phyloP scores from a whole-genome alignment of 345 rosid genomes.

The Angophora floribunda region DNA sequence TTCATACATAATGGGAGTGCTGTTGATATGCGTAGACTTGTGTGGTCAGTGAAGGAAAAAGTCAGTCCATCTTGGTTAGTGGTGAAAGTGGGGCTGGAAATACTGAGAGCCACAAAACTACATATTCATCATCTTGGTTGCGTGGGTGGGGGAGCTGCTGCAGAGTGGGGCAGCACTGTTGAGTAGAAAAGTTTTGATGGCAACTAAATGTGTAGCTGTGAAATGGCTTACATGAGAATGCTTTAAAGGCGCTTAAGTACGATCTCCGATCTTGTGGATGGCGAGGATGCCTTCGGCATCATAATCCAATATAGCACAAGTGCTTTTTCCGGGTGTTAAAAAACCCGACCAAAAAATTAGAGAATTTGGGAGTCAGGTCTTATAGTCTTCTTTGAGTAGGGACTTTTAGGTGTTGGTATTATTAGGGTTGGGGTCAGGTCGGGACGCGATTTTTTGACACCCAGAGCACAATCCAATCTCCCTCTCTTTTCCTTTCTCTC shows the following conservation, averaged over 20 bases:
- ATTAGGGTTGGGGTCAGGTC: too few species aligned
- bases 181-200: conserved; percentile 96
- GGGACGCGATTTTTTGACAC: too few species aligned
- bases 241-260: background rate
- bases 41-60: conserved; percentile 78
- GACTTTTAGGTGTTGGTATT: too few species aligned
- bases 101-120: conserved; percentile 89
- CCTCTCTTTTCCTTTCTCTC: too few species aligned
- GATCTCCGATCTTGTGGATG: background rate
- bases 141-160: conserved; percentile 93
- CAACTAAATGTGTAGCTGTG: background rate
- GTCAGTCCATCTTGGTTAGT: conserved; percentile 90
- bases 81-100: conserved; percentile 99
- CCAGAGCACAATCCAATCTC: too few species aligned
- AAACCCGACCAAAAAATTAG: too few species aligned
- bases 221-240: background rate
- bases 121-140: conserved; percentile 95
- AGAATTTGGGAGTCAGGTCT: too few species aligned
- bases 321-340: too few species aligned
- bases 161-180: conserved; percentile 64
- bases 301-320: background rate
- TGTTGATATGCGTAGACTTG: conserved; percentile 39
- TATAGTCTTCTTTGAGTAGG: too few species aligned
- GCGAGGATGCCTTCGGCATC: background rate
- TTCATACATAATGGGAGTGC: conserved; percentile 1